Conservation (phyloP, 2,329 filamentous ascomycete species). For the Paramyrothecium sp. region DNA sequence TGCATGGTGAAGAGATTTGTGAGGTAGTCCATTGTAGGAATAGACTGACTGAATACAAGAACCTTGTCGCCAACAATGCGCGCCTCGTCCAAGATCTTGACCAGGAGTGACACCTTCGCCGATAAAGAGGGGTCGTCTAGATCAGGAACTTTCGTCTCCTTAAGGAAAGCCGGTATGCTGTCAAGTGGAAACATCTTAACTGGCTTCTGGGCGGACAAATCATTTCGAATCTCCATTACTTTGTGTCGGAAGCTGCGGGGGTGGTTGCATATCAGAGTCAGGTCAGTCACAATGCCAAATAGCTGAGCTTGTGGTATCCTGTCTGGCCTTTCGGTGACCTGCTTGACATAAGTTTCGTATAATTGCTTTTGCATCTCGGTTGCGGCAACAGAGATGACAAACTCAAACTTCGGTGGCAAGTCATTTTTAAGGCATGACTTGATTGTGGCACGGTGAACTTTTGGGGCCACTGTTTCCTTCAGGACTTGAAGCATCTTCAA, state of each 20-base stretch:
- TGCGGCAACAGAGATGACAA: constrained; percentile 72
- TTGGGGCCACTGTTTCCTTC: constrained; percentile 70
- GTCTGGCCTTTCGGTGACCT: constrained; percentile 2
- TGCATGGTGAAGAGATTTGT: constrained; percentile 51
- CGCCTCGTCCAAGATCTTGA: constrained; percentile 67
- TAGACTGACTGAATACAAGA: constrained; percentile 75
- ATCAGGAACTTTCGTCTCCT: constrained; percentile 36
- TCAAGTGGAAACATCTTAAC: constrained; percentile 18
- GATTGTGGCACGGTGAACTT: constrained; percentile 75
- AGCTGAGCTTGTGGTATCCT: constrained; percentile 14
- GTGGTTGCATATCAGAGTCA: constrained; percentile 52
- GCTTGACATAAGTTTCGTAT: constrained; percentile 52
- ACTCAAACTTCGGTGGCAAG: constrained; percentile 76
- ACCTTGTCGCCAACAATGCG: constrained; percentile 66
- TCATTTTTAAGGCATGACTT: constrained; percentile 59
- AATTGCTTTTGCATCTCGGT: constrained; percentile 61
- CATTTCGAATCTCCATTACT: constrained; percentile 13
- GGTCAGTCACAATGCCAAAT: constrained; percentile 34
- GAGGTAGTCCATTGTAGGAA: constrained; percentile 69
- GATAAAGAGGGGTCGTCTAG: constrained; percentile 54
- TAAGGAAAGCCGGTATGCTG: constrained; percentile 26
- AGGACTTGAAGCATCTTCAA: constrained; percentile 69
- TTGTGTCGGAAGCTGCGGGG: constrained; percentile 45
- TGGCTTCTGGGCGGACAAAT: neutral
- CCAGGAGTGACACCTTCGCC: constrained; percentile 66